A percentile compares a stretch with the other conserved stretches of the same genome.
Conservation (phyloP, 192 early-diverging fungal genomes). For the Backusella mclennaniae region DNA sequence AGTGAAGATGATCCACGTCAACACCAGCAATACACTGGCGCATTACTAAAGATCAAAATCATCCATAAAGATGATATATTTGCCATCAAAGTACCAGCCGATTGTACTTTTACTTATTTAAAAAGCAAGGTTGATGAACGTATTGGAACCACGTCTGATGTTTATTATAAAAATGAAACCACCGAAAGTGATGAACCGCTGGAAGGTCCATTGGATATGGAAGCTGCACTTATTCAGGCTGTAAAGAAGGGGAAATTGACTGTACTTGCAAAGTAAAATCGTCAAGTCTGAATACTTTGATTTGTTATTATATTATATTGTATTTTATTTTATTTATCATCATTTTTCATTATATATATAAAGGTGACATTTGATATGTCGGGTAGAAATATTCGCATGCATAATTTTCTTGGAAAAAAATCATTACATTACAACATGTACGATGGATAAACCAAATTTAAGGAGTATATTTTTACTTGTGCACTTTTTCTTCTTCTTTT, state of each 20-base stretch:
- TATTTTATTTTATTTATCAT: background rate
- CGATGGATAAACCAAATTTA: background rate
- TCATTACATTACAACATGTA: too few species aligned
- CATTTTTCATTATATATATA: background rate
- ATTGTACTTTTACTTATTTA: slow-evolving; percentile 48
- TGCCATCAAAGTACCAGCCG: slow-evolving; percentile 59
- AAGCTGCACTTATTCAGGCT: slow-evolving; percentile 39
- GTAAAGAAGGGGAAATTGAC: slow-evolving; percentile 45
- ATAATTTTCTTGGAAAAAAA: too few species aligned
- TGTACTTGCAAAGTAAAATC: slow-evolving; percentile 17
- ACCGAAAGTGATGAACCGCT: slow-evolving; percentile 20
- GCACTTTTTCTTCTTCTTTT: background rate
- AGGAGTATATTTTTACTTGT: background rate
- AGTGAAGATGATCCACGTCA: slow-evolving; percentile 26
- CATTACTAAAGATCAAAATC: slow-evolving; percentile 61
- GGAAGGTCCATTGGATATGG: slow-evolving; percentile 37
- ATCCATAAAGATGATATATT: slow-evolving; percentile 60
- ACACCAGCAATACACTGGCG: background rate
- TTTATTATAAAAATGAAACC: slow-evolving; percentile 42
- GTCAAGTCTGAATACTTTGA: too few species aligned
- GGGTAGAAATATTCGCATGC: too few species aligned
- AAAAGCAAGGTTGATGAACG: slow-evolving; percentile 54
- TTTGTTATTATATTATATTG: background rate
- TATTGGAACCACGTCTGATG: slow-evolving; percentile 14
- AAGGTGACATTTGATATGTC: background rate